Base-by-base conservation (phyloP, 495 filamentous ascomycete species). In the Tuber melanosporum region DNA sequence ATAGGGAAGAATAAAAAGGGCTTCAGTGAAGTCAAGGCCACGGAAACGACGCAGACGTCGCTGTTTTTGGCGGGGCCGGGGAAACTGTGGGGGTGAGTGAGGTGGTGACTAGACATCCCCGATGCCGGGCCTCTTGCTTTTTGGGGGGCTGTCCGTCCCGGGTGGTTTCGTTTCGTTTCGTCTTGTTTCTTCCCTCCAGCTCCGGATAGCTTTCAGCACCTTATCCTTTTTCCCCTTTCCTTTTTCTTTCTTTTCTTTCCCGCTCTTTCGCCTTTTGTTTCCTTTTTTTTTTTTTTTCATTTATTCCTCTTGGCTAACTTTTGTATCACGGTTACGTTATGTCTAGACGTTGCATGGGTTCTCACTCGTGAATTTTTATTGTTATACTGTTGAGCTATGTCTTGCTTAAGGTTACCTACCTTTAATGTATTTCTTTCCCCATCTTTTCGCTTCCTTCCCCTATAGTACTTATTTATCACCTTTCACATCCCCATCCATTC, bases 1-100 rank as follows among this genome's bases (percentile, higher is more conserved):
- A 75, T 47, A 57, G n/a, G 41, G 22, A 43, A 62, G 47, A 46
- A 78, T 66, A 46, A 71, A 26, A 71, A 49, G 19, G 62, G 77
- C 46, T 72, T 79, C 72, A 70, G 73, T 32, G 78, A 80, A 62
- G 73, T 70, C 62, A 80, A 76, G 17, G 75, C 75, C 46, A 9
- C 74, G 10, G 77, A 76, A 15, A 76, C 77, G n/a, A 80, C 62
- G 26, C 78, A 80, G 47, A 80, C 78, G n/a, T 46, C 71, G n/a
- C 73, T 80, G 36, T 80, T 80, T 43, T 74, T 71, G 22, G 70
- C 71, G 17, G 78, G 78, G 26, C 78, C 78, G 36, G 57, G 15
- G 57, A 66, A 66, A 12, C 74, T 73, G 73, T 80, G 77, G 78
- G 57, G 15, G 57, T 22, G 47, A 52, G 47, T 52, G 57, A 66